Conservation (phyloP, 2,329 filamentous ascomycete genomes). For the Endothia cerciana region DNA sequence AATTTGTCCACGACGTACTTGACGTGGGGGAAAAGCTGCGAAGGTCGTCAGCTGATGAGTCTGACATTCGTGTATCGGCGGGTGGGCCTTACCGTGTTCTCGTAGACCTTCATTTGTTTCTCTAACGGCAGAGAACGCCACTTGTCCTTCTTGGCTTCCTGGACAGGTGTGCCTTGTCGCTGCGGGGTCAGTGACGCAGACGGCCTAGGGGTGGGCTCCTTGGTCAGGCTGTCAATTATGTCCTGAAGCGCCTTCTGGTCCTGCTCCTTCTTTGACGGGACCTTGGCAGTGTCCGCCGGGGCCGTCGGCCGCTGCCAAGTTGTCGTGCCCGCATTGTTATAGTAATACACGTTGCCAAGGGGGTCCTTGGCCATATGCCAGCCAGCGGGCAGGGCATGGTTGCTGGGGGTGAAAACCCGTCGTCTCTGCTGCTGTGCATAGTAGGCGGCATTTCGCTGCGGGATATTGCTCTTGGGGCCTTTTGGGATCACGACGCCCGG, state of each 20-base stretch:
- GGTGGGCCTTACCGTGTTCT: slow-evolving; percentile 74
- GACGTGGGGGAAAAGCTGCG: slow-evolving; percentile 79
- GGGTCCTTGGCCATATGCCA: slow-evolving; percentile 80
- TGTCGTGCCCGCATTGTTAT: slow-evolving; percentile 74
- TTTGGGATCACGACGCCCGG: slow-evolving; percentile 56
- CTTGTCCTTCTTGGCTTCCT: slow-evolving; percentile 68
- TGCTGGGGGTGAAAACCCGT: slow-evolving; percentile 49
- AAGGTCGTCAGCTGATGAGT: not conserved
- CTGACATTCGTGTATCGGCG: not conserved
- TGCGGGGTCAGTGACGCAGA: slow-evolving; percentile 68
- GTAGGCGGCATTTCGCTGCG: slow-evolving; percentile 56
- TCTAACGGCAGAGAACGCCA: slow-evolving; percentile 73
- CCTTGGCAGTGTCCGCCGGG: slow-evolving; percentile 69
- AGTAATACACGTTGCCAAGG: slow-evolving; percentile 81
- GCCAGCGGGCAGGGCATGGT: slow-evolving; percentile 69
- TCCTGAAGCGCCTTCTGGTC: slow-evolving; percentile 78
- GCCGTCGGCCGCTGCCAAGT: slow-evolving; percentile 81
- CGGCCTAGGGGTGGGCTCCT: slow-evolving; percentile 61
- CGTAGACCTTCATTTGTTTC: slow-evolving; percentile 94
- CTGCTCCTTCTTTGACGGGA: slow-evolving; percentile 64
- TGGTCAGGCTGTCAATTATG: slow-evolving; percentile 83
- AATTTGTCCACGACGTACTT: slow-evolving; percentile 88
- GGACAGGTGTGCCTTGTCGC: slow-evolving; percentile 56
- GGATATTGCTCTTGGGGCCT: slow-evolving; percentile 63
- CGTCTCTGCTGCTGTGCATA: slow-evolving; percentile 51